Evolutionary conservation across 2,329 filamentous ascomycete species (phyloP).

Genomic region (Colletotrichum sojae): DNA sequence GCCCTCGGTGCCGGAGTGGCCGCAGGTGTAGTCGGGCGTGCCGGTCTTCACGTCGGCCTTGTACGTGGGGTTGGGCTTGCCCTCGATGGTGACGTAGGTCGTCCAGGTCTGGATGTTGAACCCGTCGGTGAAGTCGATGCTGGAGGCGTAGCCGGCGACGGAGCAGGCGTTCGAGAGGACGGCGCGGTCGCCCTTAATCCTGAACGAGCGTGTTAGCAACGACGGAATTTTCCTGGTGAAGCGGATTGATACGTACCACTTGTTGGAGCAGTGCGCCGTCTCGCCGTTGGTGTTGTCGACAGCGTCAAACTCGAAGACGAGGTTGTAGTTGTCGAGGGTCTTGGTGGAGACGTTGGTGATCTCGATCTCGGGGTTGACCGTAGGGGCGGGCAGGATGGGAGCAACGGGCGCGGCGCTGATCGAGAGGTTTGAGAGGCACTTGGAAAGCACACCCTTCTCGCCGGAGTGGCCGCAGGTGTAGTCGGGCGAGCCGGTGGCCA

Average conservation of each 20-base stretch:
- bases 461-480: no score
- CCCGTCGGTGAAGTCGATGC: background rate
- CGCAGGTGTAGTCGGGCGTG: slow-evolving; percentile 14
- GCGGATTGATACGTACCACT: slow-evolving; percentile 13
- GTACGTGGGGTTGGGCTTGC: background rate
- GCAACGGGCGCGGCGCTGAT: background rate
- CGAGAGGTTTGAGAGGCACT: no score
- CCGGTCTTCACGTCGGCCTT: slow-evolving; percentile 4
- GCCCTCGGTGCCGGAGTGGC: background rate
- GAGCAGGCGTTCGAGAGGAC: background rate
- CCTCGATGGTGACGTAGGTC: background rate
- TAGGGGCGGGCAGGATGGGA: background rate
- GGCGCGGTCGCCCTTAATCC: background rate
- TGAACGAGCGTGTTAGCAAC: background rate
- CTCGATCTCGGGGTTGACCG: background rate
- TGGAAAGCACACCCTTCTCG: no score
- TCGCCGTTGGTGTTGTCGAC: background rate
- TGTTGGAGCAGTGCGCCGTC: background rate
- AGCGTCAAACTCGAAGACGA: slow-evolving; percentile 2
- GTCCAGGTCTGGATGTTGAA: background rate
- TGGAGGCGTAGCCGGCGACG: background rate
- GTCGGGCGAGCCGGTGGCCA: no score
- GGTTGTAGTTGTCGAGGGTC: slow-evolving; percentile 2
- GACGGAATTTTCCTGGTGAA: no score
- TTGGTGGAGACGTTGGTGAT: slow-evolving; percentile 12